phyloP scores from a whole-genome alignment of 2,329 filamentous ascomycete genomes.

The Paecilomyces fulvus region DNA sequence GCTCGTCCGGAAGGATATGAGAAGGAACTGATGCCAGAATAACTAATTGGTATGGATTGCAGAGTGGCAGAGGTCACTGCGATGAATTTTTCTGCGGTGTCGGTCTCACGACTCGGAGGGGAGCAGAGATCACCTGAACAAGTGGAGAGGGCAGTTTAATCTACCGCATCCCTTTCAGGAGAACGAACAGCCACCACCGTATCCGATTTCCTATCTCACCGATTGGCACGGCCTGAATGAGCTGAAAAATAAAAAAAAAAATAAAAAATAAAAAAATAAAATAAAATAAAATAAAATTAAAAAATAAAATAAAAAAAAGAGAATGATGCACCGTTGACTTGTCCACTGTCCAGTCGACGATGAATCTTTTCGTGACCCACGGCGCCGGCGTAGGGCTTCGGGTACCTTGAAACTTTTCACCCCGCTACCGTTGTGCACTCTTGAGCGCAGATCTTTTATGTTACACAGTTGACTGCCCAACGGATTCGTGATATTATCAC shows the following conservation, averaged over 20 bases:
- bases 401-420: background rate
- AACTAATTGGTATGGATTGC: background rate
- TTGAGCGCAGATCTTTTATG: background rate
- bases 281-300: no score
- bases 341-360: background rate
- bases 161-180: background rate
- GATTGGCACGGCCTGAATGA: background rate
- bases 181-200: background rate
- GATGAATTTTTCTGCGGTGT: background rate
- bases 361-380: background rate
- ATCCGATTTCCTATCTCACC: background rate
- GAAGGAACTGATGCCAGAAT: background rate
- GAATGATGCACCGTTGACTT: background rate
- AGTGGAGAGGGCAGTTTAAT: background rate
- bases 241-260: no score
- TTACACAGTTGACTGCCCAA: background rate
- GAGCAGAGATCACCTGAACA: background rate
- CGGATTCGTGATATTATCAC: background rate
- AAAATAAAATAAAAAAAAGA: no score
- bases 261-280: no score
- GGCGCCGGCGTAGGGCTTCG: background rate
- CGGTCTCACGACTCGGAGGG: background rate
- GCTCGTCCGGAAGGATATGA: background rate
- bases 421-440: background rate
- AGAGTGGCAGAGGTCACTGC: background rate